A percentile compares a stretch with the other conserved stretches of the same genome.
Conservation (phyloP, 2,329 filamentous ascomycete genomes). For the Diaporthe vexans region DNA sequence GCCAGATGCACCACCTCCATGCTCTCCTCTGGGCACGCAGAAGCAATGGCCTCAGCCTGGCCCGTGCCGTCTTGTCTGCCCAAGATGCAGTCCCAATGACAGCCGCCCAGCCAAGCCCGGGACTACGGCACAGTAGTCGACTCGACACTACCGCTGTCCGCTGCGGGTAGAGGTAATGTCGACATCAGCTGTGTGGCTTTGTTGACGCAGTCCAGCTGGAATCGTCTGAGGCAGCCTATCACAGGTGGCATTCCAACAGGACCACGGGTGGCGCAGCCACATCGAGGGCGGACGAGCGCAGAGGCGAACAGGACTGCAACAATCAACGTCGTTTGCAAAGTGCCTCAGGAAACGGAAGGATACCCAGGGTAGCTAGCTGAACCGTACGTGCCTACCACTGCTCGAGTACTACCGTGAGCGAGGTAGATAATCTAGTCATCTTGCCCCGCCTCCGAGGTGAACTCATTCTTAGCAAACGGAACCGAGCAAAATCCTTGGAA, state of each 20-base stretch:
- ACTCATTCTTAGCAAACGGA: constrained; percentile 28
- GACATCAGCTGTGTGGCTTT: constrained; percentile 22
- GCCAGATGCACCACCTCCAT: neutral
- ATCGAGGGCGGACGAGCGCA: neutral
- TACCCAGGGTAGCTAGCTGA: constrained; percentile 27
- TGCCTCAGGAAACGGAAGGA: constrained; percentile 4
- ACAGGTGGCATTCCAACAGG: constrained; percentile 21
- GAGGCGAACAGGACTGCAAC: neutral
- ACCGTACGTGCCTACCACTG: neutral
- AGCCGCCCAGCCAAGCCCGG: constrained; percentile 14
- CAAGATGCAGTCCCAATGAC: neutral
- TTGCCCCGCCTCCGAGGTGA: constrained; percentile 23
- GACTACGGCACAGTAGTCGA: constrained; percentile 20
- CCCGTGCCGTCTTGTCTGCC: neutral
- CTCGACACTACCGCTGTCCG: neutral
- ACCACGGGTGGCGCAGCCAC: constrained; percentile 26
- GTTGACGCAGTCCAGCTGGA: constrained; percentile 22
- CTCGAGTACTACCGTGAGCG: neutral
- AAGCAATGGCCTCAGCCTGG: neutral
- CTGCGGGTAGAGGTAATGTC: constrained; percentile 21
- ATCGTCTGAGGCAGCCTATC: constrained; percentile 13
- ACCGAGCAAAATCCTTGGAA: constrained; percentile 28
- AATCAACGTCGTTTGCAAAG: neutral
- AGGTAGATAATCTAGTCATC: constrained; percentile 17
- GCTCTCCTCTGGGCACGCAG: neutral